Conservation (phyloP, 305 asterid species). For the Solanum hybrid region DNA sequence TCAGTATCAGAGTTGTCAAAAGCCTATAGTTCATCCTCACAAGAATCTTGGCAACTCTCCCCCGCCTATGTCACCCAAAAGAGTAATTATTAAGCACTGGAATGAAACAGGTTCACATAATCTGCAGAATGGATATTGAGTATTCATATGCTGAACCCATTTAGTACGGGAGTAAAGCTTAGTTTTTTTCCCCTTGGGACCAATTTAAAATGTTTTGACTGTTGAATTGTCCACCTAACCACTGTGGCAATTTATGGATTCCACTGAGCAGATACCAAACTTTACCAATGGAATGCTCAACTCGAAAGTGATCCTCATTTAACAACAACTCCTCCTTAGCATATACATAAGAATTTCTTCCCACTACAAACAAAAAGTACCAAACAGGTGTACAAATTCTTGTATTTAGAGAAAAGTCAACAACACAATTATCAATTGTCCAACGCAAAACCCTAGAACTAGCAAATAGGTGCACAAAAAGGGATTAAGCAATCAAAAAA, state of each 20-base stretch:
- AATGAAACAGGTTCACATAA: neutral
- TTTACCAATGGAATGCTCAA: neutral
- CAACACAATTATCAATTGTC: neutral
- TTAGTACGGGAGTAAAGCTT: neutral
- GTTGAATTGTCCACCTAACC: neutral
- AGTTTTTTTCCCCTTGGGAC: neutral
- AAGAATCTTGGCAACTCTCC: neutral
- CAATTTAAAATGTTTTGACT: neutral
- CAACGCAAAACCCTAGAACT: constrained; percentile 7
- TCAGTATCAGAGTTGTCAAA: neutral
- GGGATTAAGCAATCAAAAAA: neutral
- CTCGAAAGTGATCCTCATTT: neutral
- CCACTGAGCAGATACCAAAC: neutral
- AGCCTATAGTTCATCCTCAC: neutral
- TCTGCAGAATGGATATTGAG: neutral
- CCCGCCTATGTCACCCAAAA: neutral
- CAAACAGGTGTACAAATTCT: neutral
- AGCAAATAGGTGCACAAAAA: neutral
- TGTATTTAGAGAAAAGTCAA: neutral
- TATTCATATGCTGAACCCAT: neutral
- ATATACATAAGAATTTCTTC: neutral
- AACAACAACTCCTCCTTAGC: neutral
- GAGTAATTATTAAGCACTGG: neutral
- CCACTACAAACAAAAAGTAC: neutral
- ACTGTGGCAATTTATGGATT: neutral